Conservation (phyloP, 2,329 filamentous ascomycete genomes). For the Calonectria ilicicola region DNA sequence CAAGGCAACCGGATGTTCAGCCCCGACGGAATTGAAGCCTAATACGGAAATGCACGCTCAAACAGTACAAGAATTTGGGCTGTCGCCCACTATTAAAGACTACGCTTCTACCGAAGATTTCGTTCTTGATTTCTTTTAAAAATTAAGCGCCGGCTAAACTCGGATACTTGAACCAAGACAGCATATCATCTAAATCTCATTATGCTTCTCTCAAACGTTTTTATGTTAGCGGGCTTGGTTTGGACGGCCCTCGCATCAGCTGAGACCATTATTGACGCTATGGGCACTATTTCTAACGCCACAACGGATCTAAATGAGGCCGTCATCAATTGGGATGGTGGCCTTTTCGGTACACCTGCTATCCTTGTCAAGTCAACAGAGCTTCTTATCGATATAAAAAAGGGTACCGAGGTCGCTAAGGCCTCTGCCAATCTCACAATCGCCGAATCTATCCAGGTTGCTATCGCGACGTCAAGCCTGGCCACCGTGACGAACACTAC, state of each 20-base stretch:
- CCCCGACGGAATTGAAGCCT: background rate
- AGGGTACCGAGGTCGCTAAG: conserved; percentile 52
- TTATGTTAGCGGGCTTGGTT: conserved; percentile 38
- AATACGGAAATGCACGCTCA: background rate
- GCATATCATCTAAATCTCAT: background rate
- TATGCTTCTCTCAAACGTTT: conserved; percentile 40
- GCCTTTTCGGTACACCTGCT: conserved; percentile 52
- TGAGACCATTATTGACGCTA: conserved; percentile 49
- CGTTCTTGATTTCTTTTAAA: too few species aligned
- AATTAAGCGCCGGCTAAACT: background rate
- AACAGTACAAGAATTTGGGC: background rate
- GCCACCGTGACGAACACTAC: conserved; percentile 51
- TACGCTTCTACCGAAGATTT: background rate
- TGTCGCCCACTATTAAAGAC: background rate
- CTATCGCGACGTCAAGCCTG: conserved; percentile 50
- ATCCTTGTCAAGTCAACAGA: conserved; percentile 54
- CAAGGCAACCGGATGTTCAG: background rate
- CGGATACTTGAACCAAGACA: too few species aligned
- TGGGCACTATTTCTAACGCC: conserved; percentile 49
- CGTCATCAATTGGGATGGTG: conserved; percentile 53
- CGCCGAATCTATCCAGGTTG: conserved; percentile 54
- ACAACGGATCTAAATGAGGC: conserved; percentile 50
- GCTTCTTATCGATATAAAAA: conserved; percentile 55
- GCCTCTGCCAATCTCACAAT: conserved; percentile 51
- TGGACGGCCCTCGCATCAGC: conserved; percentile 47